Conservation (phyloP, 2,329 filamentous ascomycete genomes). For the Ophiostoma himal-ulmi region DNA sequence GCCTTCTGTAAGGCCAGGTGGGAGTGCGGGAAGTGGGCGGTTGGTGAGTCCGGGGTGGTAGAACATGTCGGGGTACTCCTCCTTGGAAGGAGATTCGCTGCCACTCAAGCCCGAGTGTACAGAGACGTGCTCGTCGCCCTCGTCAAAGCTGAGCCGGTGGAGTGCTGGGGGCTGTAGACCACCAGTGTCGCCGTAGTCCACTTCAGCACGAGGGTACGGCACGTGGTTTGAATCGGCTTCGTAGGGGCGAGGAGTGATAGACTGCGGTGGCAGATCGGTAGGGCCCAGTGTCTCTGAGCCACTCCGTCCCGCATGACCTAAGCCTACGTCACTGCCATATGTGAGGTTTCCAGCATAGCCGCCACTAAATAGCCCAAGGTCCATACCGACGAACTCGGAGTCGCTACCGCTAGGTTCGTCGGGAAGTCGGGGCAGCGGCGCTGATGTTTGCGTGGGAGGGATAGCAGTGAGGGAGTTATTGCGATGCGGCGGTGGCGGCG, state of each 20-base stretch:
- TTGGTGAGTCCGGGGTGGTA: conserved; percentile 76
- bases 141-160: conserved; percentile 80
- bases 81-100: conserved; percentile 61
- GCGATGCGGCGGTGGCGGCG: conserved; percentile 19
- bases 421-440: conserved; percentile 41
- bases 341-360: conserved; percentile 54
- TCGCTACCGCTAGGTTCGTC: conserved; percentile 57
- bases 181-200: conserved; percentile 87
- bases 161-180: conserved; percentile 70
- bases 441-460: conserved; percentile 28
- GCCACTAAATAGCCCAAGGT: conserved; percentile 69
- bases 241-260: conserved; percentile 39
- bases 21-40: conserved; percentile 59
- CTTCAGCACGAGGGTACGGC: conserved; percentile 56
- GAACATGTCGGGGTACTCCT: conserved; percentile 83
- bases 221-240: conserved; percentile 36
- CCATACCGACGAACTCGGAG: conserved; percentile 65
- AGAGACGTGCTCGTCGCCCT: conserved; percentile 72
- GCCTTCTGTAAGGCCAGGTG: conserved; percentile 56
- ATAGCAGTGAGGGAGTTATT: conserved; percentile 26
- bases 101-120: conserved; percentile 51
- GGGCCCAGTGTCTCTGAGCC: conserved; percentile 32
- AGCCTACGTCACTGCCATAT: conserved; percentile 45
- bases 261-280: conserved; percentile 45
- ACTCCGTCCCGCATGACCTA: conserved; percentile 23